Base-by-base conservation (phyloP, 768 basidiomycete genomes). In the Amanita molliuscula region DNA sequence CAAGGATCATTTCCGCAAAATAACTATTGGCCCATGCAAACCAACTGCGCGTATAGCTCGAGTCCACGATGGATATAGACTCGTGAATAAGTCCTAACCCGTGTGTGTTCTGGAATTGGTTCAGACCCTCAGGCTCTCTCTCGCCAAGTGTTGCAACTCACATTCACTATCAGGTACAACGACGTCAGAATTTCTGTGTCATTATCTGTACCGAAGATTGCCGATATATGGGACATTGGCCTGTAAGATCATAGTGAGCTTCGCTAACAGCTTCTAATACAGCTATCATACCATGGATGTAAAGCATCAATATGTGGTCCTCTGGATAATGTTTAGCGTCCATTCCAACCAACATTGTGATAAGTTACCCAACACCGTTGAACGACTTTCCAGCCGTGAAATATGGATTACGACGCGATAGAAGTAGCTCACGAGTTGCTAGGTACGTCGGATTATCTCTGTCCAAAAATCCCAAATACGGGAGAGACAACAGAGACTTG, bases 1-100 rank as follows among this genome's bases (percentile, higher is more conserved):
- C 85, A 48, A 88, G 64, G 16, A 88, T 67, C 83, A 88, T 86
- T 67, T 88, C 86, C 31, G 86, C 79, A 58, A 88, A 88, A 62
- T 83, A 89, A 63, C 83, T 84, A 61, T 86, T 87, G 11, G 81
- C 86, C 85, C 84, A 88, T 18, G 86, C 85, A 62, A 88, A 88
- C 84, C 84, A 88, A 16, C 78, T 71, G 18, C 85, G 72, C 31
- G 83, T 86, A 58, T 84, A 87, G 23, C 72, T 70, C 13, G 64
- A 56, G 29, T 79, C 63, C 62, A 82, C 81, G 51, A 88, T 82
- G 7, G 74, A 74, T 56, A 80, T 74, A 1, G 82, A 82, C 62
- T 89, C 86, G 59, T 88, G 86, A 40, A 88, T 83, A 37, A 88
- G 66, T n/a, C 86, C 86, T 11, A 88, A 71, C 2, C 81, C 80